Evolutionary conservation across 2,329 filamentous ascomycete genomes (phyloP), one percentile per base, ranked within the genome.

Genomic region (Xylariaceae sp.): DNA sequence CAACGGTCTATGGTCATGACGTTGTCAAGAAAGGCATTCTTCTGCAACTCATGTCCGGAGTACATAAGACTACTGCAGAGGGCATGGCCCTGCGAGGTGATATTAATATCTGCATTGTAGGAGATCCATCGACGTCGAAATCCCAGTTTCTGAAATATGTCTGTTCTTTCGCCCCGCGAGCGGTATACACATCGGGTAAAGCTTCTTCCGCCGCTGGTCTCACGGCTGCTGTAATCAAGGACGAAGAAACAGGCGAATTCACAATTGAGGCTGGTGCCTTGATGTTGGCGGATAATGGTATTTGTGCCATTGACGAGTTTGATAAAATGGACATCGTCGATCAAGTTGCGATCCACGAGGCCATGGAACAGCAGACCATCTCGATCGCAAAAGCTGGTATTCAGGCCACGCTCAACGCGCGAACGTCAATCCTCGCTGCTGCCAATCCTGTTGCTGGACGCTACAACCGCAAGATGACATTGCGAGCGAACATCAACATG

Each of bases 311-410:
- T 72, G 95, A 99, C 72, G 95, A 99, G 73, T 99, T 99, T 68
- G 95, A 99, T 85, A 99, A 99, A 80, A 99, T 99, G 95, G 95
- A 99, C 69, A 90, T 99, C 61, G 87, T 80, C 49, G 95, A 99
- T 73, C 95, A 99, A 78, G 95, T 99, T 53, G 95, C 95, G 64
- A 99, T 99, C 70, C 95, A 99, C 83, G 95, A 99, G 86, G 95
- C 95, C 58, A 99, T 99, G 95, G 95, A 99, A 84, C 95, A 99
- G 79, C 95, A 99, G 77, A 99, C 95, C 4, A 99, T 99, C 65
- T 97, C 92, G 7, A 99, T 99, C 69, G 94, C 95, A 58, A 99
- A 99, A 78, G 95, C 95, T 4, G 95, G 95, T 69, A 99, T 99
- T 57, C 95, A 99, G 74, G 96, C 95, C 3, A 99, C 95, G 0